Base-by-base conservation (phyloP, 2,329 filamentous ascomycete species). In the Tolypocladium nubicola region DNA sequence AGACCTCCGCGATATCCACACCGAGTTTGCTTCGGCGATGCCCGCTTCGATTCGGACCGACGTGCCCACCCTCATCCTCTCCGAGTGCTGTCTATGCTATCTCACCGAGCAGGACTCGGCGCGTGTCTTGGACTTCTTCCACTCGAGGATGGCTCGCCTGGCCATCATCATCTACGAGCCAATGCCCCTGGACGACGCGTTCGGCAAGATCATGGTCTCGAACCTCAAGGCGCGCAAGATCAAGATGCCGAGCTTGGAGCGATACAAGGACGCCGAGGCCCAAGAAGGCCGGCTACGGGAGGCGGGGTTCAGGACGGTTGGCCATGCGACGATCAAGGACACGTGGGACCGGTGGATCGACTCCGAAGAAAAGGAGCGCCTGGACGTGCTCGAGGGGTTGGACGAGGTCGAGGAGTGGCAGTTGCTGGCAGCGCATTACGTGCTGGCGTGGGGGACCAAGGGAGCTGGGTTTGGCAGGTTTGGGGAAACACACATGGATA, bases 381-480 rank as follows among this genome's bases (percentile, higher is more conserved):
- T 97, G 1, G 87, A 92, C 61, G 72, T 75, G 13, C 70, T 97
- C 33, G 92, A 99, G 70, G 91, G 94, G 66, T 72, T 99, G 61
- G 94, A 99, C 73, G 94, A 99, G 73, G 81, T 97, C 30, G 94
- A 99, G 72, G 94, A 99, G 74, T 96, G 94, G 88, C 80, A 87
- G 66, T 72, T 99, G 63, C 73, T 99, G 64, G 89, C 91, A 1
- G 83, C 81, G 62, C 94, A 99, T 76, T 99, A 99, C 67, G 85
- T 92, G 61, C 81, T 99, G 49, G 86, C 85, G 4, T 97, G 93
- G 93, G 94, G 86, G 1, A 95, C 88, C 83, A 85, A 82, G 39
- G 68, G 66, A n/a, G 52, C 57, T 33, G 47, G 55, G 3, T 56
- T 61, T 37, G 53, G 53, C 35, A 23, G 38, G n/a, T 47, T 54